These are phyloP conservation scores for Arctium lappa DNA, from an alignment of 129 eudicot genomes.

Conservation along the genomic window DNA sequence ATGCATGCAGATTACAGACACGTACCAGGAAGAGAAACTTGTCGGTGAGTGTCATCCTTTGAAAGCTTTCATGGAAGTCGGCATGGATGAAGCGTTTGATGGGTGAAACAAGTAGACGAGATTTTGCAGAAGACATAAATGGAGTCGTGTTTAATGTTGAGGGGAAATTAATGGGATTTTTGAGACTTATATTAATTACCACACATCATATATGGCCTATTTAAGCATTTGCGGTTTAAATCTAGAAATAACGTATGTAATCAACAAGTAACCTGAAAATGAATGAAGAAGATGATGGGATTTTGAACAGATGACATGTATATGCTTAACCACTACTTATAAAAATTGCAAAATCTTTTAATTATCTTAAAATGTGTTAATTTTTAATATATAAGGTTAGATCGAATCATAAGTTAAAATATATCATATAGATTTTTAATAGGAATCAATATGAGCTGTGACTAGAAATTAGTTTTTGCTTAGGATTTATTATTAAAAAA, in stretches of 20 bases:
- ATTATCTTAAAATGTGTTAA: neutral
- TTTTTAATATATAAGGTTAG: neutral
- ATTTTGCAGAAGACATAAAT: conserved; percentile 9
- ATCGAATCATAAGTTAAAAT: neutral
- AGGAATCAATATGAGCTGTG: neutral
- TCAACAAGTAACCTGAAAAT: neutral
- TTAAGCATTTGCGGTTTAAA: neutral
- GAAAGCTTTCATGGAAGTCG: conserved; percentile 44
- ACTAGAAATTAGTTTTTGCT: neutral
- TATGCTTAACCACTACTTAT: neutral
- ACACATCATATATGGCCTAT: neutral
- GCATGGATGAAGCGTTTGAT: conserved; percentile 35
- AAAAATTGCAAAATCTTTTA: neutral
- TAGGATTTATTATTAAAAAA: neutral
- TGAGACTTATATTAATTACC: neutral
- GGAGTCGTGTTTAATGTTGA: neutral
- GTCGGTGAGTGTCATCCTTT: conserved; percentile 46
- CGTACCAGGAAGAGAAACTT: conserved; percentile 52
- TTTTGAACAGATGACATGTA: neutral
- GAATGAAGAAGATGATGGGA: neutral
- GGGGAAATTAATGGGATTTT: too few species aligned
- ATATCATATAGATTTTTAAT: neutral
- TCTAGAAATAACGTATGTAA: neutral
- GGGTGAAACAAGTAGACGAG: conserved; percentile 17
- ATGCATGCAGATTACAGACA: neutral